Evolutionary conservation across 2,329 filamentous ascomycete genomes (phyloP).

Genomic region (Clonostachys rosea): DNA sequence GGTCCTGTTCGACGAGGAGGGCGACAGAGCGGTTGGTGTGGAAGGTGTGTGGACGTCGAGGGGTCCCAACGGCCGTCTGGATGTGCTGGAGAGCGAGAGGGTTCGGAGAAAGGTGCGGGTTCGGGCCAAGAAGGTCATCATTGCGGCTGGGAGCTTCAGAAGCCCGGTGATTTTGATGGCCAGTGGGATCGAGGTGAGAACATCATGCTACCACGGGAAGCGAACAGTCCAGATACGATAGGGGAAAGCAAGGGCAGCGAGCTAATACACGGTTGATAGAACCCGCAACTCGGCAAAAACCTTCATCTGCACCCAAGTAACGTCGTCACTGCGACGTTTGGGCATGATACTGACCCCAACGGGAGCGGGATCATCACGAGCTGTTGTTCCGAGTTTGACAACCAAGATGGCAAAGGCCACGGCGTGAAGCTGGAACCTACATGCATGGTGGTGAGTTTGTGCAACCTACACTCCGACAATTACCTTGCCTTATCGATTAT

Average conservation of each 20-base stretch:
- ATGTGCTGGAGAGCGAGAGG: conserved; percentile 40
- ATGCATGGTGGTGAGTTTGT: conserved; percentile 56
- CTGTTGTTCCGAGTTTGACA: conserved; percentile 72
- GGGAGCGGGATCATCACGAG: conserved; percentile 75
- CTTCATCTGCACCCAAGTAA: conserved; percentile 76
- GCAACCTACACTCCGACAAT: background rate
- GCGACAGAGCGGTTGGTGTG: conserved; percentile 63
- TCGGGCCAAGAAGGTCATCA: conserved; percentile 74
- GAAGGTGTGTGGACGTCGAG: conserved; percentile 72
- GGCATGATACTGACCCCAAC: conserved; percentile 67
- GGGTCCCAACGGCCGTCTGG: conserved; percentile 55
- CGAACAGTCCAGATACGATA: no score
- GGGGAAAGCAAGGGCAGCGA: no score
- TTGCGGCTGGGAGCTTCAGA: conserved; percentile 73
- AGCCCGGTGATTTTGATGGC: conserved; percentile 72
- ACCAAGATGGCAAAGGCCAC: conserved; percentile 75
- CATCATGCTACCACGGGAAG: background rate
- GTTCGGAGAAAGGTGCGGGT: conserved; percentile 60
- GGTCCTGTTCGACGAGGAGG: conserved; percentile 60
- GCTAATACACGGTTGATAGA: conserved; percentile 32
- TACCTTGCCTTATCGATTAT: background rate
- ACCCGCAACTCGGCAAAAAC: conserved; percentile 76
- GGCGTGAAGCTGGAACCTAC: conserved; percentile 77
- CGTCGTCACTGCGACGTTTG: conserved; percentile 55
- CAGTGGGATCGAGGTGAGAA: conserved; percentile 65